Evolutionary conservation across 2,329 filamentous ascomycete genomes (phyloP), one percentile per base, ranked within the genome.

Genomic region (Fusarium paranaense): DNA sequence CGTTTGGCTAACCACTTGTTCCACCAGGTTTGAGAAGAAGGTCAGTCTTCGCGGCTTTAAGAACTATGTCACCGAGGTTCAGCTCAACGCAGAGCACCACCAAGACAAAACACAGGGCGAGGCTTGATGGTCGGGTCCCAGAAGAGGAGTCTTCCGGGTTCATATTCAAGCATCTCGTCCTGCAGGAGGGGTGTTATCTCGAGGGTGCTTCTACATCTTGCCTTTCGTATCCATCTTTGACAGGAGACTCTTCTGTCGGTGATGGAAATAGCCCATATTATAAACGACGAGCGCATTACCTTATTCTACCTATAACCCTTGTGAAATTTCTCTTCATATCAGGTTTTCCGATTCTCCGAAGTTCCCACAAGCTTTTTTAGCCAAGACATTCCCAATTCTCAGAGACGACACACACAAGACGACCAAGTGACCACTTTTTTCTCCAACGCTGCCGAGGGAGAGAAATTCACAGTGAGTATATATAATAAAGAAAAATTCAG

Each of bases 21-120:
- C 2, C 14, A 13, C 6, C 22, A 69, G 69, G 66, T 71, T 71
- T 18, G 69, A 71, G 52, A 71, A 66, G 45, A 63, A 61, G 38
- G 69, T 69, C 11, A 60, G 40, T 40, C 54, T 71, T 10, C 69
- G 69, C 13, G 20, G 60, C 6, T 71, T 71, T 9, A 64, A 71
- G 35, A 42, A 52, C 22, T 71, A 71, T 9, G 62, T 71, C 22
- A 71, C 66, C 8, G 69, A 71, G n/a, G 69, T 71, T 20, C 69
- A 71, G 38, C 22, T 61, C 18, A 25, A 47, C n/a, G 37, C 58
- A 45, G 42, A 47, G 42, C 42, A 47, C 42, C 42, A 47, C 20
- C 42, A 47, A 47, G 42, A 47, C 14, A 47, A 47, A 8, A 47
- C 22, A 47, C 42, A 47, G 42, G 42, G 42, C 16, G 42, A 47